Evolutionary conservation across 495 filamentous ascomycete genomes (phyloP), one percentile per base, ranked within the genome.

Genomic region (Penicillium coffeae): DNA sequence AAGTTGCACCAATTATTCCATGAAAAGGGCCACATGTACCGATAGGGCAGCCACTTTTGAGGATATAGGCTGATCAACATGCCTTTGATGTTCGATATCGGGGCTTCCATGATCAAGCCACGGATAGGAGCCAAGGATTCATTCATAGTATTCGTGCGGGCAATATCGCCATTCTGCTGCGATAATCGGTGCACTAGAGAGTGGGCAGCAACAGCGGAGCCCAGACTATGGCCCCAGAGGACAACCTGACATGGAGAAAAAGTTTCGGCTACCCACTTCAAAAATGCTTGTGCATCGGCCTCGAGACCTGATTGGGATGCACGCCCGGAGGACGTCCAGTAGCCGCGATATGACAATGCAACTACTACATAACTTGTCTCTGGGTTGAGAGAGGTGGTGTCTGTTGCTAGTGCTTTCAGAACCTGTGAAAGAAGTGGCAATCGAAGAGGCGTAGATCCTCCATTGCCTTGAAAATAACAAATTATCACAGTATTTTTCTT

Each of bases 171-270:
- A 12, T 60, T 61, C 1, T 21, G 45, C 3, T 44, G 40, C 0
- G 53, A 20, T 3, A 69, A 46, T 35, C 66, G 55, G 18, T 73
- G 74, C 7, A 85, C 77, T 2, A 83, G 71, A 6, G 80, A 81
- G 3, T 64, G 63, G 32, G 62, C 65, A 7, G 75, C 77, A 50
- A 84, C 71, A 2, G 71, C 77, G 10, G 74, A 78, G 3, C 89
- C 89, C 16, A 92, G 82, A 48, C 81, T 86, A 54, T 93, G 88
- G 0, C 88, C 87, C 88, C 88, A 93, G n/a, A 93, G 59, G 0
- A 91, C 56, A 9, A 89, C 33, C 21, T 74, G 67, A 3, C 74
- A 64, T 14, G 27, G 32, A 8, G 47, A 39, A 38, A 68, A 72
- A 0, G 47, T 77, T 48, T 60, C 41, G 21, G 65, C 65, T 30